These are phyloP conservation scores for Phylloporus arenicola DNA, from an alignment of 768 basidiomycete species.

Conservation along the genomic window DNA sequence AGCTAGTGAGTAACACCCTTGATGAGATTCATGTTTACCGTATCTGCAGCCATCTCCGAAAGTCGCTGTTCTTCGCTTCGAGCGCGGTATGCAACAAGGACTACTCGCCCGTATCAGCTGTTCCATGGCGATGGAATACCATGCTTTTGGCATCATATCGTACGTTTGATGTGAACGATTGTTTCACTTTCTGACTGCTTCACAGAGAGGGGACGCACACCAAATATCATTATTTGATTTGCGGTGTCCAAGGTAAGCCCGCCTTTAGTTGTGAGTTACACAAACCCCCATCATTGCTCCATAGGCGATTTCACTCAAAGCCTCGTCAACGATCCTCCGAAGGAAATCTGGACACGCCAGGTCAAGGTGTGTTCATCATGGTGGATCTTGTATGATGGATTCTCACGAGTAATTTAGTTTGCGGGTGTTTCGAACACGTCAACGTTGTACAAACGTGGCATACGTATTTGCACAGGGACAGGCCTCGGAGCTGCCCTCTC, in stretches of 20 bases:
- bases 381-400: constrained; percentile 1
- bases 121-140: constrained; percentile 72
- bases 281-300: background rate
- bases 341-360: constrained; percentile 71
- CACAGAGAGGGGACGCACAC: constrained; percentile 64
- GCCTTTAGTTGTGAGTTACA: background rate
- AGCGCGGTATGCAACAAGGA: constrained; percentile 82
- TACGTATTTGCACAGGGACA: constrained; percentile 78
- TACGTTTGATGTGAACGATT: constrained; percentile 30
- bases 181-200: constrained; percentile 9
- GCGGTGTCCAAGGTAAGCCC: constrained; percentile 60
- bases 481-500: constrained; percentile 77
- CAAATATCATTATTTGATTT: constrained; percentile 76
- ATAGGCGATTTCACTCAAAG: constrained; percentile 70
- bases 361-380: constrained; percentile 50
- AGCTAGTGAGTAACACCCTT: constrained; percentile 48
- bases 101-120: constrained; percentile 70
- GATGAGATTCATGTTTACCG: constrained; percentile 1
- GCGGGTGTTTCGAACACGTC: constrained; percentile 80
- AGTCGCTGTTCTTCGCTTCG: constrained; percentile 72
- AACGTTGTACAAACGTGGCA: constrained; percentile 70
- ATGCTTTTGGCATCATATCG: constrained; percentile 78
- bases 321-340: constrained; percentile 65
- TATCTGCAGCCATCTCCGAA: constrained; percentile 62
- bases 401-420: constrained; percentile 40